phyloP scores from a whole-genome alignment of 768 basidiomycete genomes.

The Leccinum imitatum region DNA sequence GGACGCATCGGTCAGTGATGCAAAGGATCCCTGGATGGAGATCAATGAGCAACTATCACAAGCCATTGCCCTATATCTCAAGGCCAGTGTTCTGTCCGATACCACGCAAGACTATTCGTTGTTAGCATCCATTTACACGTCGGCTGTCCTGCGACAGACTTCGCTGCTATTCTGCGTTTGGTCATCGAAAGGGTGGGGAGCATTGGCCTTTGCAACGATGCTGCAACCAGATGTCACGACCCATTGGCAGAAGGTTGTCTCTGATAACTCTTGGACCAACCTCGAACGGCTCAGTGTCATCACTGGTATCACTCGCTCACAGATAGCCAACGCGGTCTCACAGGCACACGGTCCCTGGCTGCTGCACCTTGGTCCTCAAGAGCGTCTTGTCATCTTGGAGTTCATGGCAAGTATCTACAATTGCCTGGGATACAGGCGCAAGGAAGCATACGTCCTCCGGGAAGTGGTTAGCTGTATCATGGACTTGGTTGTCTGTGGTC shows the following conservation, averaged over 20 bases:
- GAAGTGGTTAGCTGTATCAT: slow-evolving; percentile 84
- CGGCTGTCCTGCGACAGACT: slow-evolving; percentile 67
- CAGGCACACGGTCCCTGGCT: slow-evolving; percentile 88
- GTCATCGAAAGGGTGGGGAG: slow-evolving; percentile 88
- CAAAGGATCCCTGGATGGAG: slow-evolving; percentile 75
- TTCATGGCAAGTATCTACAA: slow-evolving; percentile 73
- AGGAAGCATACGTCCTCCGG: slow-evolving; percentile 83
- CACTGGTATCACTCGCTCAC: slow-evolving; percentile 68
- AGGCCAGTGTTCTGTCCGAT: slow-evolving; percentile 50
- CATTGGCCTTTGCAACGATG: slow-evolving; percentile 73
- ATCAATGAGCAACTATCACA: slow-evolving; percentile 73
- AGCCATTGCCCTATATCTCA: slow-evolving; percentile 59
- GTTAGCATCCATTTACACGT: slow-evolving; percentile 65
- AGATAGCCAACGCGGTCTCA: slow-evolving; percentile 63
- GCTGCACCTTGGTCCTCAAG: slow-evolving; percentile 71
- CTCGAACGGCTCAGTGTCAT: slow-evolving; percentile 66
- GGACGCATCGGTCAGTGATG: slow-evolving; percentile 53
- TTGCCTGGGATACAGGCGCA: slow-evolving; percentile 80
- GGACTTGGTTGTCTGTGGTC: slow-evolving; percentile 83
- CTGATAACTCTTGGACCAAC: slow-evolving; percentile 47
- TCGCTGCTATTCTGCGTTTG: slow-evolving; percentile 75
- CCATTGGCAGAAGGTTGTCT: slow-evolving; percentile 58
- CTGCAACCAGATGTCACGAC: slow-evolving; percentile 61
- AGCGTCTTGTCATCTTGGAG: slow-evolving; percentile 71
- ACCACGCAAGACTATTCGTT: slow-evolving; percentile 56